A percentile compares a stretch with the other conserved stretches of the same genome.
Evolutionary conservation across 371 early-diverging fungal genomes (phyloP).

Genomic region (Smittium mucronatum): DNA sequence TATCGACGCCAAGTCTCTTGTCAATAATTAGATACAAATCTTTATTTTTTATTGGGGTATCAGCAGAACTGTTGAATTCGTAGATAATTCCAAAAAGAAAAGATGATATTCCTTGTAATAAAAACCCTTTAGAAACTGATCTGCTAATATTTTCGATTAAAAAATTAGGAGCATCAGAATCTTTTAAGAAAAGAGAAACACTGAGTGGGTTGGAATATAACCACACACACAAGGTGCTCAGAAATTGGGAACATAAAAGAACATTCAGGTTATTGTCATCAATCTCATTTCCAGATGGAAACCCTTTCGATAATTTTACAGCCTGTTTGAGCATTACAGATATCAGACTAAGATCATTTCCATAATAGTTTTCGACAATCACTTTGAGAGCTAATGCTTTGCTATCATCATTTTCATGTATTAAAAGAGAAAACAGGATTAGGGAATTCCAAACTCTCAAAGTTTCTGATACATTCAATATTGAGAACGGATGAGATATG

Average conservation of each 20-base stretch:
- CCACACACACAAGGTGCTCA: constrained; percentile 41
- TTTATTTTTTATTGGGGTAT: constrained; percentile 27
- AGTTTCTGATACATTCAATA: constrained; percentile 65
- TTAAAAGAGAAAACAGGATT: constrained; percentile 58
- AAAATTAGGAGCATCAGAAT: constrained; percentile 77
- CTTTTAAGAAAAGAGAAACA: constrained; percentile 69
- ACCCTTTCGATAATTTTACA: constrained; percentile 20
- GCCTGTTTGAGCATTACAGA: constrained; percentile 39
- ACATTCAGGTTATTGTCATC: not conserved
- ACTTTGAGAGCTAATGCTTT: constrained; percentile 62
- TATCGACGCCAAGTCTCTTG: constrained; percentile 71
- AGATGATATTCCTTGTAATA: constrained; percentile 80
- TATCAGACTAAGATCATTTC: constrained; percentile 34
- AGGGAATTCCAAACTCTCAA: constrained; percentile 83
- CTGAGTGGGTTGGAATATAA: constrained; percentile 60
- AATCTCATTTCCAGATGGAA: constrained; percentile 10
- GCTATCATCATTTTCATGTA: constrained; percentile 53
- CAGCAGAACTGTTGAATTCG: constrained; percentile 70
- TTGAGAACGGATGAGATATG: constrained; percentile 23
- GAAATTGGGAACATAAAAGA: not conserved
- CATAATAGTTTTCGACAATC: constrained; percentile 55
- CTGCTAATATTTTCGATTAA: constrained; percentile 74
- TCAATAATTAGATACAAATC: constrained; percentile 64
- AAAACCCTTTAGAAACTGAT: constrained; percentile 62
- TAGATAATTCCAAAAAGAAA: constrained; percentile 73